Base-by-base conservation (phyloP, 352 stramenopile species). In the Pythium sukuiense region DNA sequence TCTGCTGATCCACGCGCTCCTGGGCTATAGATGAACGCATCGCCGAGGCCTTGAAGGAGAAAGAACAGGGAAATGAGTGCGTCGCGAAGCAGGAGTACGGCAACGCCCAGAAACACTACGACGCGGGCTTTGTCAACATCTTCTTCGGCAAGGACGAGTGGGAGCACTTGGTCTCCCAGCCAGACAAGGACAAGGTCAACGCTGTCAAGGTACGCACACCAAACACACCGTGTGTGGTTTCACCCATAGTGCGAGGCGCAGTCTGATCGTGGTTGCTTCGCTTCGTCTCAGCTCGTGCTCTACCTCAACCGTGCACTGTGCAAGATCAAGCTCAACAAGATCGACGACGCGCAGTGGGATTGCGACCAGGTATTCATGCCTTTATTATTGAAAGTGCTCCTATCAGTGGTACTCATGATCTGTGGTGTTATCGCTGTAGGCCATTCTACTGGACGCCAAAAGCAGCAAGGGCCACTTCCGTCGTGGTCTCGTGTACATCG, bases 61-160 rank as follows among this genome's bases (percentile, higher is more conserved):
- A 95, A 55, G 85, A 93, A 39, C 88, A 92, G 50, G 87, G 87
- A 14, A 95, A 95, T 46, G 72, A 70, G 13, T 67, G 87, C 20
- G 84, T 93, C 16, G 76, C 80, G 0, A 76, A 66, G 3, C 83
- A 91, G 49, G 77, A 95, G 20, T 95, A 89, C 59, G 85, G 85
- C 32, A 74, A 84, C 30, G 87, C 87, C 0, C 87, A 95, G 71
- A 93, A 92, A 63, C 85, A 86, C 66, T 95, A 95, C 69, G 87
- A 95, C 64, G 90, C 87, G 73, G 87, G 85, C 6, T 95, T 95
- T 55, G 87, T 95, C 3, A 83, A 93, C 69, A 90, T 93, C 16
- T 95, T 95, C 63, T 95, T 87, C 63, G 77, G 76, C 32, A 95
- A 95, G 55, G 87, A 95, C 53, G 87, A 95, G 65, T 89, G 87